Evolutionary conservation across 306 rosid species (phyloP).

Genomic region (Delonix regia): DNA sequence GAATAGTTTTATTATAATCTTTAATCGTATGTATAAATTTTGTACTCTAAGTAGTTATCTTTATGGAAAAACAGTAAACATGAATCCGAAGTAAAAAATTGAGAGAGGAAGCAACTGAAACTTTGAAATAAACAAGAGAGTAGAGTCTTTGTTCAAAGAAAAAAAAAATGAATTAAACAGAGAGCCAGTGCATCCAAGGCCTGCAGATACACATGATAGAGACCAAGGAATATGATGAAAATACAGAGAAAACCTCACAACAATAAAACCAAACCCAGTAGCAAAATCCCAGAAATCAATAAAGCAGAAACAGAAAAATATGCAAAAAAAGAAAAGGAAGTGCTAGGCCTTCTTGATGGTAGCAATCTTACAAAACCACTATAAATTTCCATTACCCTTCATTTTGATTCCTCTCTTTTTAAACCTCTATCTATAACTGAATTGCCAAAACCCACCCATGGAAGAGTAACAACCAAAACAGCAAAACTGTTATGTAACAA

Average conservation of each 20-base stretch:
- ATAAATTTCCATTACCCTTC: background rate
- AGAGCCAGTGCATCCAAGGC: too few species aligned
- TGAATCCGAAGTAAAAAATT: background rate
- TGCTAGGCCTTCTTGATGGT: background rate
- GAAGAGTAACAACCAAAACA: background rate
- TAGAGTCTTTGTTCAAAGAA: too few species aligned
- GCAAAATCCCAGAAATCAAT: background rate
- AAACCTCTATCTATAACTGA: too few species aligned
- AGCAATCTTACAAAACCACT: background rate
- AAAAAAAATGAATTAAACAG: too few species aligned
- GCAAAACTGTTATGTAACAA: background rate
- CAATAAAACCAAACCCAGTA: too few species aligned
- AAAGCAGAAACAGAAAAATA: background rate
- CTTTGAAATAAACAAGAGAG: background rate
- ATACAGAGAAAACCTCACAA: background rate
- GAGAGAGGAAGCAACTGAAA: background rate
- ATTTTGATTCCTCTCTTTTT: background rate
- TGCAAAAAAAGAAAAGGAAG: background rate
- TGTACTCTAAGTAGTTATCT: background rate
- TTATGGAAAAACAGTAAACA: constrained; percentile 16
- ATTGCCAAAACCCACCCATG: background rate
- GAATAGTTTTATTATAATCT: too few species aligned
- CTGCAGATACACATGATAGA: too few species aligned
- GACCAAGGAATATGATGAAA: too few species aligned
- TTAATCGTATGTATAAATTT: background rate